phyloP scores from a whole-genome alignment of 208 protist species.

The Tritrichomonas foetus region DNA sequence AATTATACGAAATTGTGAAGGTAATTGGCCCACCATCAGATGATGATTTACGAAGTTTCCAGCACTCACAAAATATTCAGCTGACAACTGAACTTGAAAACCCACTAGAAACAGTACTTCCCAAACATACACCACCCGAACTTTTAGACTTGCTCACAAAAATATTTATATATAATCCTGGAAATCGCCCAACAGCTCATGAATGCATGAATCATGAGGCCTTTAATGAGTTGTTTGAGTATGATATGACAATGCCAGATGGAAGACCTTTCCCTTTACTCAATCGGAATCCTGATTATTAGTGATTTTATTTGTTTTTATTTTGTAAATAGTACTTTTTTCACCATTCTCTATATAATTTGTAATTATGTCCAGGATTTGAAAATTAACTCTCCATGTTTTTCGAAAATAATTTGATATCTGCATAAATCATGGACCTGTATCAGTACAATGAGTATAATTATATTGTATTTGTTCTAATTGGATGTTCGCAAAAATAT shows the following conservation, averaged over 20 bases:
- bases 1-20: constrained; percentile 86
- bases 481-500: no score
- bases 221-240: not conserved
- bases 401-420: no score
- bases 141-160: not conserved
- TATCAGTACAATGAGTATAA: no score
- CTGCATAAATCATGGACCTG: no score
- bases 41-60: not conserved
- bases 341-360: no score
- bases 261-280: not conserved
- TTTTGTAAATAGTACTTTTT: no score
- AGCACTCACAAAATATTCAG: not conserved
- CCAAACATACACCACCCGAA: not conserved
- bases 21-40: constrained; percentile 50
- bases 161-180: not conserved
- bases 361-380: no score
- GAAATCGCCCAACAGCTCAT: not conserved
- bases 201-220: not conserved
- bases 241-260: not conserved
- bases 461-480: no score
- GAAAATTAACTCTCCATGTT: no score
- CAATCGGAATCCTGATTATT: not conserved
- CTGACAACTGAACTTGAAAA: not conserved
- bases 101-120: not conserved
- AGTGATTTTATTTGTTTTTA: no score